Evolutionary conservation across 2,329 filamentous ascomycete genomes (phyloP).

Genomic region (Claviceps sp.): DNA sequence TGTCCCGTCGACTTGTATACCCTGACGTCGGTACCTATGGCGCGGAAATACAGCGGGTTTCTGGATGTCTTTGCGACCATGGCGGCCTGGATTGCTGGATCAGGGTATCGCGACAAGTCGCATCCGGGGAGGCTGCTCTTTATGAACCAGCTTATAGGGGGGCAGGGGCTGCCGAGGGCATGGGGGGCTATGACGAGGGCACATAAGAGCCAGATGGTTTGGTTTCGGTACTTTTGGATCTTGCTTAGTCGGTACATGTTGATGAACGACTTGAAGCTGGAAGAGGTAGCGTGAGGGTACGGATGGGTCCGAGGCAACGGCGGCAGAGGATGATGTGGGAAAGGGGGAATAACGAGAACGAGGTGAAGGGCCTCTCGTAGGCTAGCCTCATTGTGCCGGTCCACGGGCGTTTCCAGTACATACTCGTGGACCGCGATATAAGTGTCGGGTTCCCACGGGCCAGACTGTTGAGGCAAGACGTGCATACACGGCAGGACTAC

Average conservation of each 20-base stretch:
- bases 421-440: no score
- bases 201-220: constrained; percentile 93
- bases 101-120: constrained; percentile 17
- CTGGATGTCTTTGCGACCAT: constrained; percentile 66
- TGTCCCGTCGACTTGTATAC: constrained; percentile 78
- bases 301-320: not conserved
- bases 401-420: no score
- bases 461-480: no score
- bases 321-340: not conserved
- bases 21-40: constrained; percentile 55
- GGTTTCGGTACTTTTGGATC: constrained; percentile 98
- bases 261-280: constrained; percentile 68
- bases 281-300: constrained; percentile 19
- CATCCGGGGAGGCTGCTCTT: constrained; percentile 52
- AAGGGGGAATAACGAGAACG: not conserved
- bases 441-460: no score
- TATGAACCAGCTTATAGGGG: constrained; percentile 55
- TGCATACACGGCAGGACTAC: no score
- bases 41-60: constrained; percentile 70
- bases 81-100: constrained; percentile 34
- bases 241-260: constrained; percentile 85
- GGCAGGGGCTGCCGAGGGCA: constrained; percentile 39
- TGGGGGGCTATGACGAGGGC: constrained; percentile 80
- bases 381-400: no score
- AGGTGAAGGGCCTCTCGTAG: no score